Evolutionary conservation across 2,329 filamentous ascomycete species (phyloP), one percentile per base, ranked within the genome.

Genomic region (Cryphonectria parasitica): DNA sequence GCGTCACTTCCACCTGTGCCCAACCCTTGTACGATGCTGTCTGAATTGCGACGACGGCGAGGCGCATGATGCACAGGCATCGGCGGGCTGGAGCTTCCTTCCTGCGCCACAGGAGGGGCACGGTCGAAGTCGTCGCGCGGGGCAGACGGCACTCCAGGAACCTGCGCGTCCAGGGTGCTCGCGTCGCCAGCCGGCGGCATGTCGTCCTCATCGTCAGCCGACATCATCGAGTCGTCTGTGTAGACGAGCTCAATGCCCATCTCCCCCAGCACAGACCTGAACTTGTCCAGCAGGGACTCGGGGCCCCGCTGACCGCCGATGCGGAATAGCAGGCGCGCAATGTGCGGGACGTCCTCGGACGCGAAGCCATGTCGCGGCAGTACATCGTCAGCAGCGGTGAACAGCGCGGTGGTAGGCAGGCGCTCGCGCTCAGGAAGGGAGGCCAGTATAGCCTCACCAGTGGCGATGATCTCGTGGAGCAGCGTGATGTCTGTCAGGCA

Each of bases 241-340:
- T 91, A 87, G 72, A 93, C 90, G 68, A 96, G 84, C 58, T 89
- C 85, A 73, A 95, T 94, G 31, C 90, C 90, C 85, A 94, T 89
- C 65, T 88, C 86, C 22, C 82, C 83, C 74, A 97, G 84, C 71
- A 93, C 85, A 70, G 86, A 83, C 78, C 90, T 87, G 76, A 96
- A 95, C 75, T 91, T 92, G 70, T 91, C 88, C 73, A 89, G 85
- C 39, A 97, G 83, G 5, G 85, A 85, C 45, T 81, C 82, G 63
- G 86, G 80, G 63, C 87, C 86, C 70, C 85, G 85, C 76, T 89
- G 86, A 72, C 89, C 90, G 67, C 92, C 92, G 78, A 97, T 89
- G 76, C 91, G 91, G 78, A 96, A 93, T 69, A 97, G 82, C 76
- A 97, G 90, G 73, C 91, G 89, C 74, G 94, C 90, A 76, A 94